Evolutionary conservation across 176 grass and related monocot genomes (phyloP).

Genomic region (Zea mays): DNA sequence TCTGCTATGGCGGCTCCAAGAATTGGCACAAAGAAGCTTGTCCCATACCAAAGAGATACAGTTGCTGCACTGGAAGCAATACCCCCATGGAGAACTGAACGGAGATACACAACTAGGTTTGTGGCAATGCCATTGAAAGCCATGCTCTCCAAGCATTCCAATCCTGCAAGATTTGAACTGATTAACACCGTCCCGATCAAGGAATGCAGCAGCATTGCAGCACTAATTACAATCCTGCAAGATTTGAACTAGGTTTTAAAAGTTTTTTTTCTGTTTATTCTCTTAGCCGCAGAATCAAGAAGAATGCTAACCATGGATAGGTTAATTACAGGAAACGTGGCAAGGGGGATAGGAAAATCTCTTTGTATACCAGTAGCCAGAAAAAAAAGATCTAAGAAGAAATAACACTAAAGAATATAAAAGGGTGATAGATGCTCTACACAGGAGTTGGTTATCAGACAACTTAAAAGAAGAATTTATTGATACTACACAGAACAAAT

Average conservation of each 20-base stretch:
- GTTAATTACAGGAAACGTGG: neutral
- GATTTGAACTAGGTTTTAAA: too few species aligned
- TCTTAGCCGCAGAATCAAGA: neutral
- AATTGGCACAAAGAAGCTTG: constrained; percentile 75
- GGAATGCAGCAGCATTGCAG: neutral
- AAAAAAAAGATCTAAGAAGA: constrained; percentile 14
- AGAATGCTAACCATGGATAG: neutral
- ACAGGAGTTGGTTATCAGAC: neutral
- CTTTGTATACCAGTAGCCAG: constrained; percentile 14
- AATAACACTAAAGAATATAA: constrained; percentile 12
- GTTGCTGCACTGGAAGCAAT: constrained; percentile 76
- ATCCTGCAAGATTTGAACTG: constrained; percentile 40
- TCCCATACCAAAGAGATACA: constrained; percentile 75
- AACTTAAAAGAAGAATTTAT: neutral
- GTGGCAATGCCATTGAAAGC: constrained; percentile 73
- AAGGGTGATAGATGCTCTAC: neutral
- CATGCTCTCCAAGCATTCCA: constrained; percentile 85
- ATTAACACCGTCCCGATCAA: constrained; percentile 8
- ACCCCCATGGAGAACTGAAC: constrained; percentile 54
- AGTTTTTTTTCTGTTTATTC: neutral
- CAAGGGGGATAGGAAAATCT: neutral
- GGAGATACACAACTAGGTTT: constrained; percentile 79
- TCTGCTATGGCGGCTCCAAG: constrained; percentile 73
- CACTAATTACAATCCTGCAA: too few species aligned
- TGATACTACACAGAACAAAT: neutral